A percentile compares a stretch with the other conserved stretches of the same genome.
These are phyloP conservation scores for Paxillus involutus DNA, from an alignment of 768 basidiomycete genomes.

Conservation along the genomic window DNA sequence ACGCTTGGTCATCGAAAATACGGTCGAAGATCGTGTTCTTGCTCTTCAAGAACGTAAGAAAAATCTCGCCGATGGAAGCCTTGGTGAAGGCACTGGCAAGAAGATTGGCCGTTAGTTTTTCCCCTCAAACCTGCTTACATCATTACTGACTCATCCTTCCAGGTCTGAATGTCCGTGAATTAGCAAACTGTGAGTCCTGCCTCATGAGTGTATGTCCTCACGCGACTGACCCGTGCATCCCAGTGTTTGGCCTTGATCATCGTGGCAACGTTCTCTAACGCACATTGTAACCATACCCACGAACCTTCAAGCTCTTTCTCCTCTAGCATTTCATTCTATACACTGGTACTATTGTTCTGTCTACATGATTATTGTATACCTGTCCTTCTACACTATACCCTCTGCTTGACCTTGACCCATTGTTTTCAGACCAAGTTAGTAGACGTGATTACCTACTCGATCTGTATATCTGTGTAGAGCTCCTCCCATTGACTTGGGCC, in stretches of 20 bases:
- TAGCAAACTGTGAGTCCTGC: conserved; percentile 37
- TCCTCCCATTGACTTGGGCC: too few relatives aligned
- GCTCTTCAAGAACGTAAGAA: conserved; percentile 64
- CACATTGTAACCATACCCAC: background rate
- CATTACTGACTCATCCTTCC: background rate
- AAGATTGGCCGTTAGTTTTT: conserved; percentile 51
- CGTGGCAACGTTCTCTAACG: conserved; percentile 15
- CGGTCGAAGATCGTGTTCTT: conserved; percentile 72
- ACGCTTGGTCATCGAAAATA: conserved; percentile 57
- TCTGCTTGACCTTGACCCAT: too few relatives aligned
- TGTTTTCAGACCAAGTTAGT: too few relatives aligned
- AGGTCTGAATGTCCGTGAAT: conserved; percentile 50
- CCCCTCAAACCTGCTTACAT: background rate
- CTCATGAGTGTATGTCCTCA: background rate
- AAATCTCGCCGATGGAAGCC: conserved; percentile 56
- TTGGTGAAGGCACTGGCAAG: conserved; percentile 61
- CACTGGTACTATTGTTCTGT: too few relatives aligned
- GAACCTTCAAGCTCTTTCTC: background rate
- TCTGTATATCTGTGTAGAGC: too few relatives aligned
- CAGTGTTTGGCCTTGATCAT: conserved; percentile 29
- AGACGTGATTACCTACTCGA: too few relatives aligned
- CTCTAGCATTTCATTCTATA: background rate
- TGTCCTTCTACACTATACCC: too few relatives aligned
- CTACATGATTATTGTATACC: too few relatives aligned
- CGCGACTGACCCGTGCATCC: background rate